A percentile compares a stretch with the other conserved stretches of the same genome.
These are phyloP conservation scores for Aspergillus fumigatiaffinis DNA, from an alignment of 2,329 filamentous ascomycete species.

Conservation along the genomic window DNA sequence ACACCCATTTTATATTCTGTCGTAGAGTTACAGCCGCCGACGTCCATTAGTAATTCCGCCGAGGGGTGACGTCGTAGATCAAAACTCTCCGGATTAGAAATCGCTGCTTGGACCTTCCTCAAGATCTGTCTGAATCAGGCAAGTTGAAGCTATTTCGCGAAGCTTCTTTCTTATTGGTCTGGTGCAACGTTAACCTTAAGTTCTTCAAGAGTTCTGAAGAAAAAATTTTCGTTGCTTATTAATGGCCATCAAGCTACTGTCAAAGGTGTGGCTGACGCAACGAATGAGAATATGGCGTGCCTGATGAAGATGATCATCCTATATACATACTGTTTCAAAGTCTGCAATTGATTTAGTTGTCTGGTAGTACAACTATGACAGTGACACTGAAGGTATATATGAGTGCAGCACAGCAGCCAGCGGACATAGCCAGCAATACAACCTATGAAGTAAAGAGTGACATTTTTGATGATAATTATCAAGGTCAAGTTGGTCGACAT, in stretches of 20 bases:
- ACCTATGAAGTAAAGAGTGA: no score
- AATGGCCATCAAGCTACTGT: not conserved
- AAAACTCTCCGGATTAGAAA: not conserved
- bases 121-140: not conserved
- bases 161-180: no score
- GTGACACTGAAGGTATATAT: not conserved
- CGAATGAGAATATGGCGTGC: no score
- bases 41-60: not conserved
- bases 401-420: not conserved
- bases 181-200: no score
- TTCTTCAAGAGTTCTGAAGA: no score
- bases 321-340: not conserved
- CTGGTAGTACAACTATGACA: no score
- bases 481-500: no score
- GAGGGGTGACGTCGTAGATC: not conserved
- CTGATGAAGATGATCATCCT: not conserved
- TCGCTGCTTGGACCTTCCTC: not conserved
- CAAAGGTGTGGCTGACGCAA: no score
- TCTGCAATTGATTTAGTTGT: not conserved
- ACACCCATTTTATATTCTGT: not conserved
- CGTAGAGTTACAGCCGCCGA: not conserved
- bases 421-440: no score
- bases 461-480: no score
- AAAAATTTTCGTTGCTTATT: not conserved
- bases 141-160: not conserved